These are phyloP conservation scores for Globisporangium radiosum DNA, from an alignment of 352 stramenopile species.

Conservation along the genomic window DNA sequence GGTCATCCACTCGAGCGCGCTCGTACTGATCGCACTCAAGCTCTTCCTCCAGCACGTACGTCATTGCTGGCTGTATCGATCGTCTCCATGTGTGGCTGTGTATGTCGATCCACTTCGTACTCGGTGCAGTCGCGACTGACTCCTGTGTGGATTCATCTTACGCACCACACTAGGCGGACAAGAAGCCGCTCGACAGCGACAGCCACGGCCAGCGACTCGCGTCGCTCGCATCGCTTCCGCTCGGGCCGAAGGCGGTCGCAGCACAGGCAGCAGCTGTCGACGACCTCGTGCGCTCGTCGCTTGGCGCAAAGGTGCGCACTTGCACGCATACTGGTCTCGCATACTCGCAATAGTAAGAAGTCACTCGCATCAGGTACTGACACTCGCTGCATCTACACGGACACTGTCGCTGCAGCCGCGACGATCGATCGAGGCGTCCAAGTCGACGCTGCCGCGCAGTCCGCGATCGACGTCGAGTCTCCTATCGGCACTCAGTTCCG, in stretches of 20 bases:
- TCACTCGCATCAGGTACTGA: neutral
- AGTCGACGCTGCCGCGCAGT: constrained; percentile 18
- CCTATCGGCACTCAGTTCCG: neutral
- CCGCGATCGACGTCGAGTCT: constrained; percentile 15
- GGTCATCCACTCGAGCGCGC: constrained; percentile 51
- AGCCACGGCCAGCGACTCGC: constrained; percentile 1
- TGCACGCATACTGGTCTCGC: no score
- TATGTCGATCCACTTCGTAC: neutral
- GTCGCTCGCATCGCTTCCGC: neutral
- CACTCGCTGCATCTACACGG: constrained; percentile 1
- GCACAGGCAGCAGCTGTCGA: constrained; percentile 13
- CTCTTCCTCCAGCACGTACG: constrained; percentile 71
- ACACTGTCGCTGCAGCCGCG: constrained; percentile 1
- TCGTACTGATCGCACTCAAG: constrained; percentile 64
- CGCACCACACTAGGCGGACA: constrained; percentile 20
- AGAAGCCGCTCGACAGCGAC: neutral
- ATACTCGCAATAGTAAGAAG: neutral
- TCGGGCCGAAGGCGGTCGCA: no score
- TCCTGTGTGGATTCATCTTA: no score
- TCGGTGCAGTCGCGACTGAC: neutral
- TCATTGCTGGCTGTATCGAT: neutral
- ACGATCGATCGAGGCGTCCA: constrained; percentile 14
- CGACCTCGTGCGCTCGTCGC: constrained; percentile 30
- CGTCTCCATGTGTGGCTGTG: no score
- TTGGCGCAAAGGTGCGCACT: constrained; percentile 18